phyloP scores from a whole-genome alignment of 2,329 filamentous ascomycete genomes.

The Neonectria neomacrospora region DNA sequence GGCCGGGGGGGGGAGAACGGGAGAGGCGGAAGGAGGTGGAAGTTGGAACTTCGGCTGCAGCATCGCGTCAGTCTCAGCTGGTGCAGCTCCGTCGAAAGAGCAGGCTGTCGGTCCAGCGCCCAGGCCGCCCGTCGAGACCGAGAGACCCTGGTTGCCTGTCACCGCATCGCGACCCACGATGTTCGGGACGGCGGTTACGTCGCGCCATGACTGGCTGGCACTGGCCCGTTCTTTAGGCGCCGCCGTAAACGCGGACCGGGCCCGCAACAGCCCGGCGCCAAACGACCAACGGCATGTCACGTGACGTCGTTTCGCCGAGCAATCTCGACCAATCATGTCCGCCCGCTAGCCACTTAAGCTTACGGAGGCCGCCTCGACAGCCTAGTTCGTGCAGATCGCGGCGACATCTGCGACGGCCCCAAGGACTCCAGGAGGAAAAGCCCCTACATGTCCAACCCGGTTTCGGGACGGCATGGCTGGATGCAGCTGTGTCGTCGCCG shows the following conservation, averaged over 20 bases:
- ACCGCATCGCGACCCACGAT: conserved; percentile 26
- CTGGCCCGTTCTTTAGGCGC: conserved; percentile 30
- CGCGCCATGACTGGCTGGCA: conserved; percentile 39
- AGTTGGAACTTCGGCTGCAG: neutral
- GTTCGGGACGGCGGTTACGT: conserved; percentile 41
- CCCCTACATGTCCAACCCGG: neutral
- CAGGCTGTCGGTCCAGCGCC: neutral
- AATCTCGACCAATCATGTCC: conserved; percentile 15
- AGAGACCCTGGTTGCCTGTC: neutral
- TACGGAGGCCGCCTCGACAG: conserved; percentile 1
- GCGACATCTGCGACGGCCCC: conserved; percentile 21
- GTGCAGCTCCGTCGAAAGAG: neutral
- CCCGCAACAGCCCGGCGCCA: conserved; percentile 16
- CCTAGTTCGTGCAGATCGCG: conserved; percentile 20
- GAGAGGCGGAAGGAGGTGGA: too few species aligned
- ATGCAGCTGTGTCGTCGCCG: conserved; percentile 8
- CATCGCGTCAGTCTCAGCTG: neutral
- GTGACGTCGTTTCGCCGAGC: neutral
- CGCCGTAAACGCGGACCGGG: conserved; percentile 16
- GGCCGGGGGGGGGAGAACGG: conserved; percentile 5
- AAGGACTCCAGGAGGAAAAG: neutral
- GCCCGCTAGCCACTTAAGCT: conserved; percentile 23
- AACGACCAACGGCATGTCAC: conserved; percentile 15
- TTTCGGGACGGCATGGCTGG: conserved; percentile 22
- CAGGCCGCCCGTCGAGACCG: neutral